A percentile compares a stretch with the other conserved stretches of the same genome.
phyloP scores from a whole-genome alignment of 225 moss, liverwort and hornwort species.

The Sphagnum tenellum region DNA sequence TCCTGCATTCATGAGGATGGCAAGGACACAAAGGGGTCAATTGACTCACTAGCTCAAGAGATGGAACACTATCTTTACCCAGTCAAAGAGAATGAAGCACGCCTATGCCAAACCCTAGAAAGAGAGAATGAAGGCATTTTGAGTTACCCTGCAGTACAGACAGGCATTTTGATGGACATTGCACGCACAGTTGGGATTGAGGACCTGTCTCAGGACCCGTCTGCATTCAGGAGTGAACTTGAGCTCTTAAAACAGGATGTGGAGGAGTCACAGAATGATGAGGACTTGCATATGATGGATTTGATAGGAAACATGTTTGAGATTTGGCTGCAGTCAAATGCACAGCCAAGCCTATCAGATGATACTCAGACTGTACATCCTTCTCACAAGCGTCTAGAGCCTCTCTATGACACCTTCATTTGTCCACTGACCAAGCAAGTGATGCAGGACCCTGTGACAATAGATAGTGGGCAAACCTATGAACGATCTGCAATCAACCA shows the following conservation, averaged over 20 bases:
- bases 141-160: slow-evolving; percentile 70
- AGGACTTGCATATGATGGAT: slow-evolving; percentile 75
- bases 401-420: slow-evolving; percentile 88
- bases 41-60: slow-evolving; percentile 58
- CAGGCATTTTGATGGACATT: slow-evolving; percentile 91
- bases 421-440: slow-evolving; percentile 91
- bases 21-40: slow-evolving; percentile 38
- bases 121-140: slow-evolving; percentile 47
- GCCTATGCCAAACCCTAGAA: slow-evolving; percentile 73
- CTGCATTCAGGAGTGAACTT: slow-evolving; percentile 76
- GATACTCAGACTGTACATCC: slow-evolving; percentile 38
- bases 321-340: slow-evolving; percentile 37
- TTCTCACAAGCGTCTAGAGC: slow-evolving; percentile 63
- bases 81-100: slow-evolving; percentile 80
- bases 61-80: slow-evolving; percentile 63
- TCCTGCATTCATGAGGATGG: slow-evolving; percentile 56
- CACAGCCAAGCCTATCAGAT: slow-evolving; percentile 56
- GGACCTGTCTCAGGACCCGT: slow-evolving; percentile 62
- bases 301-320: slow-evolving; percentile 73
- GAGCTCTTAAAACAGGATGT: slow-evolving; percentile 68
- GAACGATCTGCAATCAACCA: slow-evolving; percentile 73
- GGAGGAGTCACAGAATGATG: slow-evolving; percentile 50
- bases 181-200: slow-evolving; percentile 92
- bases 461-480: slow-evolving; percentile 76
- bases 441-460: slow-evolving; percentile 81